phyloP scores from a whole-genome alignment of 192 early-diverging fungal species.

The Coemansia sp. region DNA sequence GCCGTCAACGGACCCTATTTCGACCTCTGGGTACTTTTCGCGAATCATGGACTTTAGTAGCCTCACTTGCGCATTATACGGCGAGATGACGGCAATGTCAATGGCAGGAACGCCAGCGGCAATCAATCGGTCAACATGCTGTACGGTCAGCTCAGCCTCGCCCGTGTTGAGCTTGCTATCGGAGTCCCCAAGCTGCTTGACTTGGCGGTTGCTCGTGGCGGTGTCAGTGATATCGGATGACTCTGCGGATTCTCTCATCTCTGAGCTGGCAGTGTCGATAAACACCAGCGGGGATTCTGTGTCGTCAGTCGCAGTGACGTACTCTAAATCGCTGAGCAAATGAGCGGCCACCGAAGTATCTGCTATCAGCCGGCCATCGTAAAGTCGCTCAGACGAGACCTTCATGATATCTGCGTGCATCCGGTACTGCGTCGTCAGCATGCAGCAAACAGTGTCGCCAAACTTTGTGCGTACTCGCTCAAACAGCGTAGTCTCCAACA shows the following conservation, averaged over 20 bases:
- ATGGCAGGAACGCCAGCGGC: conserved; percentile 58
- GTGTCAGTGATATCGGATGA: background rate
- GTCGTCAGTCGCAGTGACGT: conserved; percentile 61
- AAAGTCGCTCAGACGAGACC: conserved; percentile 69
- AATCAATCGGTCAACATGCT: conserved; percentile 64
- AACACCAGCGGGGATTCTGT: conserved; percentile 61
- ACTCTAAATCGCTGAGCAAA: conserved; percentile 62
- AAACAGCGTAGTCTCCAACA: conserved; percentile 66
- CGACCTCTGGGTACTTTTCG: conserved; percentile 60
- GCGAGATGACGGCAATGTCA: conserved; percentile 84
- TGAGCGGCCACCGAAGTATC: conserved; percentile 63
- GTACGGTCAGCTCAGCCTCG: conserved; percentile 66
- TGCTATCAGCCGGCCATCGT: conserved; percentile 65
- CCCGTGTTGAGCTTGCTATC: conserved; percentile 74
- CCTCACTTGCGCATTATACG: conserved; percentile 79
- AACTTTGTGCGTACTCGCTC: conserved; percentile 67
- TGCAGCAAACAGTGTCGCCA: conserved; percentile 59
- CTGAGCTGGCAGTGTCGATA: conserved; percentile 65
- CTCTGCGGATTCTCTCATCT: conserved; percentile 43
- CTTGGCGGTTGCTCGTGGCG: background rate
- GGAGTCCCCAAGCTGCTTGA: conserved; percentile 16
- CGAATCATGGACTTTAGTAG: conserved; percentile 53
- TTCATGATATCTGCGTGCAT: conserved; percentile 82
- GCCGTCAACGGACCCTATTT: conserved; percentile 85
- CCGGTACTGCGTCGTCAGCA: conserved; percentile 84